Evolutionary conservation across 345 rosid species (phyloP), one percentile per base, ranked within the genome.

Genomic region (Pseudoturritis turrita): DNA sequence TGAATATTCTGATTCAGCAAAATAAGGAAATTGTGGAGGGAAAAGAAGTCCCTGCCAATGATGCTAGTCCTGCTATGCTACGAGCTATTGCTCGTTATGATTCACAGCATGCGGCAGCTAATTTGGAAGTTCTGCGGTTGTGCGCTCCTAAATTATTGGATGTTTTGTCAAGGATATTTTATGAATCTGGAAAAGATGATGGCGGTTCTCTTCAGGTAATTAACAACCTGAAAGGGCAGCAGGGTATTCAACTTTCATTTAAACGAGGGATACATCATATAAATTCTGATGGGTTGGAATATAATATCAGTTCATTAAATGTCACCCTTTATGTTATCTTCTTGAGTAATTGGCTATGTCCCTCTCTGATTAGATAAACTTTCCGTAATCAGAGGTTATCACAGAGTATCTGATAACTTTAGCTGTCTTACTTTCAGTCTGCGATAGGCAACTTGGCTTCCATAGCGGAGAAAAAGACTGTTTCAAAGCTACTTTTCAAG

Each of bases 121-220:
- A 95, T 81, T 68, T 91, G 83, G 66, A 73, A 47, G 89, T 73
- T 43, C 45, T 91, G 73, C 81, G 78, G 78, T 80, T 71, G 59
- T 87, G 76, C 76, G 90, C 97, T 70, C 80, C 78, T 73, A 84
- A 85, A 52, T 76, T 91, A 15, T 71, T 95, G 80, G 74, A 85
- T 62, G 78, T 86, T 55, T 67, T 95, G 81, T 81, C 90, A 9
- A 82, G 83, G 63, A 80, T 87, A 65, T 87, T 84, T 70, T 68
- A 81, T 80, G 90, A 91, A 77, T 88, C 96, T 54, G 50, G 79
- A 33, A 83, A 86, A 55, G 96, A 89, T 75, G 96, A 94, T 51
- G 99, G 94, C 53, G 99, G 94, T 80, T 88, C 81, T 76, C 80
- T 95, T 81, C 94, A 86, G 99, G 96, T 95, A 85, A 40, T 21